Base-by-base conservation (phyloP, 2,329 filamentous ascomycete genomes). In the Clarireedia homoeocarpa region DNA sequence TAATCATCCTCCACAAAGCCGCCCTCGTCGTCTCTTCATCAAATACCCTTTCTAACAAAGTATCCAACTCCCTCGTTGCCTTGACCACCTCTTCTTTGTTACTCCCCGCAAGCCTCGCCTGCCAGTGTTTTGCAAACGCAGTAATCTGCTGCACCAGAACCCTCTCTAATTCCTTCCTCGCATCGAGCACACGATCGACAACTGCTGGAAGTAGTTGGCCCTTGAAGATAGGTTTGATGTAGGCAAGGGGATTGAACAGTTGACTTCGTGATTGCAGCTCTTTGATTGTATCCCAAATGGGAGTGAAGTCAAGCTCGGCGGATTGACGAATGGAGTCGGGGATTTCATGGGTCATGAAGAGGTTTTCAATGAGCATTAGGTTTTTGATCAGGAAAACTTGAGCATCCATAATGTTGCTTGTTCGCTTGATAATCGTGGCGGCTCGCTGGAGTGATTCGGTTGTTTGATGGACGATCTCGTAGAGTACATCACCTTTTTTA, bases 331-430 rank as follows among this genome's bases (percentile, higher is more conserved):
- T 75, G 15, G 63, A 78, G 62, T 85, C 82, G 51, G 82, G 91
- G 62, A 99, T 96, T 73, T 99, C 94, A 59, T 99, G 91, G 9
- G 91, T 91, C 26, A 99, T 85, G 51, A 99, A 88, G 69, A 96
- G 89, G 69, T 96, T 95, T 72, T 97, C 97, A 51, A 99, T 81
- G 50, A 96, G 86, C 50, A 99, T 85, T 2, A 99, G 80, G 69
- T 99, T 96, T 65, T 92, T 94, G 65, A 99, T 86, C 67, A 96
- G 85, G 72, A 99, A 99, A 4, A 99, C 79, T 63, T 96, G 88
- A 0, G 88, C 82, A 68, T 97, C 91, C 6, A 85, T 79, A 1
- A 81, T 79, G 69, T 75, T 74, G n/a, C 72, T 71, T 23, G 82
- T 83, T 38, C 79, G 79, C 55, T 83, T 80, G 63, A 95, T 86